Evolutionary conservation across 441 rosid species (phyloP), one percentile per base, ranked within the genome.

Genomic region (Populus tomentosa): DNA sequence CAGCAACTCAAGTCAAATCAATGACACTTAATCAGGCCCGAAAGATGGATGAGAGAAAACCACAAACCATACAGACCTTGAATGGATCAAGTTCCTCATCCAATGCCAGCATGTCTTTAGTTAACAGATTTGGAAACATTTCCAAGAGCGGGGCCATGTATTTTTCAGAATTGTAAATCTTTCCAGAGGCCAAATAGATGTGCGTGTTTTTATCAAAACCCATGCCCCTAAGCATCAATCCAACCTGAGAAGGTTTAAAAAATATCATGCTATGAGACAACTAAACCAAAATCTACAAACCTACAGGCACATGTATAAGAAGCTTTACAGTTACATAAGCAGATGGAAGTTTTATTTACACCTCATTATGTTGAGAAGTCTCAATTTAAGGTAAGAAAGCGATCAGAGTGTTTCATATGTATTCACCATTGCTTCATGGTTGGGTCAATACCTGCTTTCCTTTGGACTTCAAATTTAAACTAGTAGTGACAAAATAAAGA

Each of bases 161-260:
- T 85, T 87, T 93, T 84, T 97, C 97, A 4, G 93, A 89, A 66
- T 92, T 87, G 84, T 97, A 97, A 82, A 97, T 97, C 81, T 90
- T 88, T 75, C 99, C 99, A 80, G 99, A 93, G 59, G 99, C 99
- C 86, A 97, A 87, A 86, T 50, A 97, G 42, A 97, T 92, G 69
- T 83, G 88, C 6, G 99, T 97, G 86, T 89, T 88, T 81, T 88
- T 93, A 85, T 89, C 93, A 78, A 97, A 97, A 53, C 99, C 99
- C 98, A 97, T 97, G 82, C 99, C 99, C 84, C 99, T 89, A 70
- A 97, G 97, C 98, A 97, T 97, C 88, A 97, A 80, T 35, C n/a
- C n/a, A n/a, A n/a, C n/a, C n/a, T n/a, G n/a, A n/a, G n/a, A n/a
- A n/a, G n/a, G n/a, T n/a, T n/a, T n/a, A n/a, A n/a, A n/a, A n/a